Percentiles rank a stretch among this genome's conserved stretches.
These are phyloP conservation scores for Auxenochlorella pyrenoidosa DNA, from an alignment of 139 green algal species.

Conservation along the genomic window DNA sequence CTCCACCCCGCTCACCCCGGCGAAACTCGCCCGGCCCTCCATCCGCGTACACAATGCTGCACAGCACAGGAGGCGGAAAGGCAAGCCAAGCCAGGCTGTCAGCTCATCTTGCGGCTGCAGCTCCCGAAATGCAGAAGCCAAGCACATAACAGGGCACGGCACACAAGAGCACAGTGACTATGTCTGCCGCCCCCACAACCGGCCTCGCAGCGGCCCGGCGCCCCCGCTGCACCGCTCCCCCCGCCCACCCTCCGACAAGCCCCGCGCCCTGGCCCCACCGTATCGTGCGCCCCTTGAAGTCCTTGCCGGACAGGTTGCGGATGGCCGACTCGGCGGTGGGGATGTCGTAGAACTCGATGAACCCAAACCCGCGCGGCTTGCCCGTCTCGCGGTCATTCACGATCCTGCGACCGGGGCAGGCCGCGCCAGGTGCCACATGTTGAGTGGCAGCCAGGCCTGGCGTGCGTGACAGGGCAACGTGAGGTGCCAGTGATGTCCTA, in stretches of 20 bases:
- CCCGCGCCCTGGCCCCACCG: conserved; percentile 38
- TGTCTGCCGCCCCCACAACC: too few species aligned
- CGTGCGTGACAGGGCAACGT: too few species aligned
- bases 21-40: conserved; percentile 32
- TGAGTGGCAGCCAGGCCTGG: too few species aligned
- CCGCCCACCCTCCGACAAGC: too few species aligned
- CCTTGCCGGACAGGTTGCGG: conserved; percentile 84
- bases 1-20: not conserved
- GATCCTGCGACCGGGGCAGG: conserved; percentile 65
- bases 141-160: not conserved
- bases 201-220: too few species aligned
- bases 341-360: conserved; percentile 94
- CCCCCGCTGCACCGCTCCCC: too few species aligned
- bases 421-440: too few species aligned
- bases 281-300: conserved; percentile 73
- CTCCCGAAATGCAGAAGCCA: not conserved
- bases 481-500: too few species aligned
- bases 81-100: not conserved
- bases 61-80: not conserved
- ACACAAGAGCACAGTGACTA: too few species aligned
- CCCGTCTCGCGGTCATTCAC: conserved; percentile 94
- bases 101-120: too few species aligned
- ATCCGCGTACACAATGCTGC: conserved; percentile 73
- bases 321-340: conserved; percentile 87
- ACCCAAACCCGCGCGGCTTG: conserved; percentile 94